Conservation (phyloP, 352 stramenopile species). For the Globisporangium parvum region DNA sequence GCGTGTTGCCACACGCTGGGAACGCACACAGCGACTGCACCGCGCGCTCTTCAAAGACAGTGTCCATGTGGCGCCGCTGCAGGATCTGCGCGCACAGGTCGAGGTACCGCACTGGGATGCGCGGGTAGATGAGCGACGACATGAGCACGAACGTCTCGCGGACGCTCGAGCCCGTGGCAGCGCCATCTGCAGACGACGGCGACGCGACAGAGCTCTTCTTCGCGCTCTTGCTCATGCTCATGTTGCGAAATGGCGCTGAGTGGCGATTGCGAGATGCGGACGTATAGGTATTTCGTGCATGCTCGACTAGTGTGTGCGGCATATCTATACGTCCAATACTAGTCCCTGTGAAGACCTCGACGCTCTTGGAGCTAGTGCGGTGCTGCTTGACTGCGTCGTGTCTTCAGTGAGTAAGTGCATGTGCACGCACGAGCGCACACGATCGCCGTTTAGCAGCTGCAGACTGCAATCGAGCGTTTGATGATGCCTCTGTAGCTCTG, state of each 20-base stretch:
- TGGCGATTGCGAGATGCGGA: too few species aligned
- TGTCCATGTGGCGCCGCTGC: conserved; percentile 74
- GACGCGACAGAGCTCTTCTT: not conserved
- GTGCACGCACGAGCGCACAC: too few species aligned
- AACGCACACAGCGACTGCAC: conserved; percentile 67
- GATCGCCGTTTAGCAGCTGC: too few species aligned
- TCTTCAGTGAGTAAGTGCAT: too few species aligned
- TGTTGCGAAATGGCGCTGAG: not conserved
- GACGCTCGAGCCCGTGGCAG: conserved; percentile 43
- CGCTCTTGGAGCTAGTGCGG: too few species aligned
- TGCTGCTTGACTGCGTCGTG: too few species aligned
- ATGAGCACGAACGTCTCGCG: conserved; percentile 79
- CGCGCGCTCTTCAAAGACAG: conserved; percentile 75
- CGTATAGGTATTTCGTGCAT: not conserved
- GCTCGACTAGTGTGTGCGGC: too few species aligned
- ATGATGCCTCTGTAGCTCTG: too few species aligned
- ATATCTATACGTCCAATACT: too few species aligned
- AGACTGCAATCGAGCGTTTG: too few species aligned
- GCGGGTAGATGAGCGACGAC: conserved; percentile 62
- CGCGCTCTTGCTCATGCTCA: not conserved
- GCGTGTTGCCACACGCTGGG: conserved; percentile 50
- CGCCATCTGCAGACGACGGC: not conserved
- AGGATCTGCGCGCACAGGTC: conserved; percentile 62
- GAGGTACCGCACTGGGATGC: conserved; percentile 59
- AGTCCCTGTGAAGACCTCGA: too few species aligned